phyloP scores from a whole-genome alignment of 2,329 filamentous ascomycete species.

The Fusarium sp. region DNA sequence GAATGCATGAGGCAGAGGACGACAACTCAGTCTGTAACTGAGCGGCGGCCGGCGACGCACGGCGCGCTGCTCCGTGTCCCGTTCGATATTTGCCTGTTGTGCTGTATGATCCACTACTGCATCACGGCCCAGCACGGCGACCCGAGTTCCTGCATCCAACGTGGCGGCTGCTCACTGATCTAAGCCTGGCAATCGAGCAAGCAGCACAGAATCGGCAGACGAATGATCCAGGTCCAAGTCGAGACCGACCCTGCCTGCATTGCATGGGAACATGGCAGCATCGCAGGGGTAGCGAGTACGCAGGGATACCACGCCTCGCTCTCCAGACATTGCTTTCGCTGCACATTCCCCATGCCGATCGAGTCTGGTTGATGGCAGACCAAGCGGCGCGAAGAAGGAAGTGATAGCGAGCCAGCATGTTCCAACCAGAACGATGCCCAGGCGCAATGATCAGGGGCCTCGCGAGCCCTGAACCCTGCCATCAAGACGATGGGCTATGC shows the following conservation, averaged over 20 bases:
- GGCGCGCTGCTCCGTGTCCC: constrained; percentile 29
- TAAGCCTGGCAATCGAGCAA: constrained; percentile 35
- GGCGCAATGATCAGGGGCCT: constrained; percentile 7
- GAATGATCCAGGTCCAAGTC: constrained; percentile 38
- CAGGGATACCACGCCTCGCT: constrained; percentile 8
- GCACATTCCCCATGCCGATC: constrained; percentile 4
- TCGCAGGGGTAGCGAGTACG: constrained; percentile 5
- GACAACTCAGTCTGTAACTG: constrained; percentile 18
- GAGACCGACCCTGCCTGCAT: constrained; percentile 29
- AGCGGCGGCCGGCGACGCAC: constrained; percentile 26
- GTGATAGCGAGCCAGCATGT: neutral
- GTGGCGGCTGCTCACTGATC: constrained; percentile 49
- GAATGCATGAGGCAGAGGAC: constrained; percentile 3
- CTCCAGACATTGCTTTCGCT: constrained; percentile 9
- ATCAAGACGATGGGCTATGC: constrained; percentile 21
- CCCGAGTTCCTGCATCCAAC: constrained; percentile 50
- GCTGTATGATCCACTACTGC: constrained; percentile 34
- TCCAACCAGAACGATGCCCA: constrained; percentile 1
- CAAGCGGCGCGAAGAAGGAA: constrained; percentile 1
- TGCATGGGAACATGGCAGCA: constrained; percentile 23
- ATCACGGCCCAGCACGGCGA: constrained; percentile 30
- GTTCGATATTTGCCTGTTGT: constrained; percentile 29
- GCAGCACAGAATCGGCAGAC: constrained; percentile 26
- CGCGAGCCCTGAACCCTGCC: constrained; percentile 20
- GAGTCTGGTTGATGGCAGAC: constrained; percentile 3